phyloP scores from a whole-genome alignment of 306 rosid genomes.

The Lathyrus aphaca region DNA sequence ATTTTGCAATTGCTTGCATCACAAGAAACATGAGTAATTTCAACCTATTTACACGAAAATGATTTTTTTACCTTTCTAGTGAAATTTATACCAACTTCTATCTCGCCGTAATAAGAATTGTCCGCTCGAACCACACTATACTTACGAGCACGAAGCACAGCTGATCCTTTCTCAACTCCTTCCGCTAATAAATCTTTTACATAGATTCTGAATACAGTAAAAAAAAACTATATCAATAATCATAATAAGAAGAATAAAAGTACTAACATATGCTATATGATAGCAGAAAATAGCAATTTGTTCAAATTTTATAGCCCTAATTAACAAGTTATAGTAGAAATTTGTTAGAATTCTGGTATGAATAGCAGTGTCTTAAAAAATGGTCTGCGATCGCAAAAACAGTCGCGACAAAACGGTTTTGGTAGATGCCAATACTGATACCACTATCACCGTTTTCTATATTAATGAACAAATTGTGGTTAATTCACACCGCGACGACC shows the following conservation, averaged over 20 bases:
- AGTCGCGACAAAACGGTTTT: too few relatives aligned
- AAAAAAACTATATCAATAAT: neutral
- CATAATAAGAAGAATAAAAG: conserved; percentile 3
- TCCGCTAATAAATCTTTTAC: conserved; percentile 61
- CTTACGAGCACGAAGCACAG: conserved; percentile 56
- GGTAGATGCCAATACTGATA: too few relatives aligned
- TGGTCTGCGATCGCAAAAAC: too few relatives aligned
- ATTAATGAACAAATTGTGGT: too few relatives aligned
- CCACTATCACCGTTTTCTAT: too few relatives aligned
- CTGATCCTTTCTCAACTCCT: conserved; percentile 66
- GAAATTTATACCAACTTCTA: conserved; percentile 74
- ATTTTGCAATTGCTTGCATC: conserved; percentile 13
- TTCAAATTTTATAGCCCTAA: neutral
- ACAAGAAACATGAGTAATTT: conserved; percentile 10
- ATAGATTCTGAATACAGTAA: conserved; percentile 37
- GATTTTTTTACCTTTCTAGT: conserved; percentile 48
- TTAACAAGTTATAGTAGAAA: too few relatives aligned
- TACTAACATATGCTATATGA: too few relatives aligned
- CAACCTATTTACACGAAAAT: neutral
- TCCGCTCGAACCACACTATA: conserved; percentile 63
- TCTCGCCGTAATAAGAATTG: conserved; percentile 68
- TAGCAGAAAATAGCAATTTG: neutral
- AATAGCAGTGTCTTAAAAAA: too few relatives aligned
- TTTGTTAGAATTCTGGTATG: too few relatives aligned
- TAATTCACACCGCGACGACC: too few relatives aligned